Evolutionary conservation across 2,329 filamentous ascomycete species (phyloP).

Genomic region (Shiraia bambusicola): DNA sequence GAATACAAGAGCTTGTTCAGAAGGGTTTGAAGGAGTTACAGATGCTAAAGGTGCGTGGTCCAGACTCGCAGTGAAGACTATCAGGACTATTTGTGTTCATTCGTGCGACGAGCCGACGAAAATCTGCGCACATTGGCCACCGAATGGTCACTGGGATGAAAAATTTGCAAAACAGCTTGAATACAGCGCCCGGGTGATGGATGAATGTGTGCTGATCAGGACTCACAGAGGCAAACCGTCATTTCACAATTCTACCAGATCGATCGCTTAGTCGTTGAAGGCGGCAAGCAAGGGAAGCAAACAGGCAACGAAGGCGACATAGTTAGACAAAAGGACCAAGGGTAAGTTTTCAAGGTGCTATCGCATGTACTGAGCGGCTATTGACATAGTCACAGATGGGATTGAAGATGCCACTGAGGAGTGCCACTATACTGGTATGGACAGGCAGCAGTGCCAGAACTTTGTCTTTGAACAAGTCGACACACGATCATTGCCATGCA

Average conservation of each 20-base stretch:
- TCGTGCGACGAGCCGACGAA: neutral
- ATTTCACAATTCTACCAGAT: constrained; percentile 94
- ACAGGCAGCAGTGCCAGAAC: neutral
- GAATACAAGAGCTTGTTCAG: constrained; percentile 85
- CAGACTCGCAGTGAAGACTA: neutral
- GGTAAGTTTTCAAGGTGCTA: constrained; percentile 58
- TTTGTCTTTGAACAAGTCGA: neutral
- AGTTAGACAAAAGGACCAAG: constrained; percentile 74
- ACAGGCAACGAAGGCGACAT: constrained; percentile 66
- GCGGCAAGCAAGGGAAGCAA: constrained; percentile 76
- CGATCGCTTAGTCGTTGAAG: constrained; percentile 89
- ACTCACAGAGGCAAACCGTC: constrained; percentile 80
- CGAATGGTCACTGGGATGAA: neutral
- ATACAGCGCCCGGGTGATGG: neutral
- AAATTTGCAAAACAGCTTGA: neutral
- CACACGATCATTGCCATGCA: neutral
- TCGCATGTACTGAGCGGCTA: no score
- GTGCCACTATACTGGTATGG: neutral
- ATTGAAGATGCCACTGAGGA: constrained; percentile 13
- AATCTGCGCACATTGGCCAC: no score
- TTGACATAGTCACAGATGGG: constrained; percentile 25
- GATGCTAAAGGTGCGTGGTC: constrained; percentile 75
- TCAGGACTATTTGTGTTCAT: neutral
- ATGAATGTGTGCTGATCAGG: constrained; percentile 42
- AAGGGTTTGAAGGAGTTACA: constrained; percentile 84